phyloP scores from a whole-genome alignment of 768 basidiomycete genomes.

The Coprinopsis strossmayeri region DNA sequence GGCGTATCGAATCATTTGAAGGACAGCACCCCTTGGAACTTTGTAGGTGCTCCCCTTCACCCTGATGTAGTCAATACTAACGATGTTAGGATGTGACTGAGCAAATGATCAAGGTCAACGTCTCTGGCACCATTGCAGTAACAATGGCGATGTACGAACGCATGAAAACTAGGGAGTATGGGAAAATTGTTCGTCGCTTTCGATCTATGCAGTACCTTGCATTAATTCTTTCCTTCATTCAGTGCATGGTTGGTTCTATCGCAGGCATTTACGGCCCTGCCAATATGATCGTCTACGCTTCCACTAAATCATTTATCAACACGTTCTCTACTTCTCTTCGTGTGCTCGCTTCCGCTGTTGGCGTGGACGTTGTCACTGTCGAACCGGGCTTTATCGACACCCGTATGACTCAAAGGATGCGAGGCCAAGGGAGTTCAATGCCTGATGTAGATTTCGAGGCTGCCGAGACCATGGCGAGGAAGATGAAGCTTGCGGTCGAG shows the following conservation, averaged over 20 bases:
- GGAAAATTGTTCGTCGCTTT: slow-evolving; percentile 21
- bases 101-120: slow-evolving; percentile 24
- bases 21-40: slow-evolving; percentile 13
- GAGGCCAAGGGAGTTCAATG: slow-evolving; percentile 17
- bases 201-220: not conserved
- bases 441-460: slow-evolving; percentile 15
- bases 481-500: slow-evolving; percentile 22
- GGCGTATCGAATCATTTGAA: slow-evolving; percentile 21
- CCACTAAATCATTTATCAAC: slow-evolving; percentile 26
- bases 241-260: slow-evolving; percentile 26
- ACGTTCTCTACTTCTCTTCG: slow-evolving; percentile 24
- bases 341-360: slow-evolving; percentile 18
- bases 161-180: slow-evolving; percentile 23
- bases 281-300: slow-evolving; percentile 26
- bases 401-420: slow-evolving; percentile 21
- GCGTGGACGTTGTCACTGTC: slow-evolving; percentile 21
- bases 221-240: not conserved
- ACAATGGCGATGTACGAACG: slow-evolving; percentile 22
- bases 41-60: slow-evolving; percentile 13
- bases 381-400: slow-evolving; percentile 24
- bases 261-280: slow-evolving; percentile 22
- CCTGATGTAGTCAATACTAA: not conserved
- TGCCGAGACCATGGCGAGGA: slow-evolving; percentile 17
- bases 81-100: slow-evolving; percentile 16
- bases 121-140: slow-evolving; percentile 20